Evolutionary conservation across 2,329 filamentous ascomycete genomes (phyloP).

Genomic region (Stylonectria norvegica): DNA sequence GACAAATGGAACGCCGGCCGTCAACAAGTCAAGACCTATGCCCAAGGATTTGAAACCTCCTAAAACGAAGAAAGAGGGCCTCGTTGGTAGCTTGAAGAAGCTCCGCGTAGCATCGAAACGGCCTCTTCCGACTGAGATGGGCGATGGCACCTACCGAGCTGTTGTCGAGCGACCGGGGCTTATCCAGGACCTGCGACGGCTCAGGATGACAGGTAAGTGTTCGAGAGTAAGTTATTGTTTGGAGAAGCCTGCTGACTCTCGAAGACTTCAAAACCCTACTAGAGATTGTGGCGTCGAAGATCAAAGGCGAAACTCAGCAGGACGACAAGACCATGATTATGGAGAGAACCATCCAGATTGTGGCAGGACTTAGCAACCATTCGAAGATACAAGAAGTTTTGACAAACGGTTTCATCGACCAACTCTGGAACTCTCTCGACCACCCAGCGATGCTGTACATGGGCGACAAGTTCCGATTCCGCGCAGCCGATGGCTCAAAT

Average conservation of each 20-base stretch:
- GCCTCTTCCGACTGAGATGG: conserved; percentile 61
- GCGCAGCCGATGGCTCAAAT: conserved; percentile 66
- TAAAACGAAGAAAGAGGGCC: conserved; percentile 26
- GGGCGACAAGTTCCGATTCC: conserved; percentile 61
- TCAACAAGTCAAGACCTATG: conserved; percentile 3
- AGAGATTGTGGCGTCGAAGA: conserved; percentile 57
- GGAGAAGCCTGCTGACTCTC: conserved; percentile 21
- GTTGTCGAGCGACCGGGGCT: conserved; percentile 42
- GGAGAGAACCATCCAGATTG: conserved; percentile 69
- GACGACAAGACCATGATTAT: conserved; percentile 78
- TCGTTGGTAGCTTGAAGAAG: conserved; percentile 29
- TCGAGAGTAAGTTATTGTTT: not conserved
- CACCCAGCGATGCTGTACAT: conserved; percentile 68
- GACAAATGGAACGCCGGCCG: too few species aligned
- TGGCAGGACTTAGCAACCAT: conserved; percentile 59
- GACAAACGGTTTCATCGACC: conserved; percentile 64
- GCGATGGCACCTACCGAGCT: conserved; percentile 57
- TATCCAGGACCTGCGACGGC: conserved; percentile 21
- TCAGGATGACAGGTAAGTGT: conserved; percentile 18
- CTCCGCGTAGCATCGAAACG: conserved; percentile 48
- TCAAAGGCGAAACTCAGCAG: conserved; percentile 58
- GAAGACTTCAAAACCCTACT: conserved; percentile 61
- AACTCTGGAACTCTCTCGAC: conserved; percentile 68
- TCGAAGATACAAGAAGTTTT: conserved; percentile 61
- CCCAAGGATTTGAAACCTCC: too few species aligned